phyloP scores from a whole-genome alignment of 768 basidiomycete species.

The Boletus insuetus region DNA sequence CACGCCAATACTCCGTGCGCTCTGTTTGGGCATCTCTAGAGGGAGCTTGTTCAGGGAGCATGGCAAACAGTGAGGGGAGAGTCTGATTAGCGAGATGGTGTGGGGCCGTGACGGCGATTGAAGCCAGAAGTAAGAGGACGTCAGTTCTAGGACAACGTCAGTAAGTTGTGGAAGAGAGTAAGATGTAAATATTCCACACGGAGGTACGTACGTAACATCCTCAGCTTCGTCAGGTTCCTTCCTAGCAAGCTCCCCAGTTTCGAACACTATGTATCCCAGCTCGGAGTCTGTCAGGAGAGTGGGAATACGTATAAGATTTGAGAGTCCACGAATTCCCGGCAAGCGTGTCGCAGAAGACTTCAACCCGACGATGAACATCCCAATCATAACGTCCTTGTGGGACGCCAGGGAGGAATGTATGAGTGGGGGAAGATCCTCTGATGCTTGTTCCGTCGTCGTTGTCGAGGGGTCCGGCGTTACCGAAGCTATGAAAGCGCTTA shows the following conservation, averaged over 20 bases:
- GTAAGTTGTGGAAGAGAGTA: not conserved
- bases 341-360: constrained; percentile 48
- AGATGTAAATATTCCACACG: not conserved
- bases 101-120: constrained; percentile 57
- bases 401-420: constrained; percentile 44
- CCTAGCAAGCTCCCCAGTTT: constrained; percentile 63
- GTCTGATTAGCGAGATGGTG: constrained; percentile 68
- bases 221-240: constrained; percentile 49
- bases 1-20: constrained; percentile 64
- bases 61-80: constrained; percentile 74
- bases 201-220: constrained; percentile 46
- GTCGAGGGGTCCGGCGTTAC: not conserved
- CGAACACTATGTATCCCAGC: constrained; percentile 74
- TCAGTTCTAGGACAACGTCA: constrained; percentile 43
- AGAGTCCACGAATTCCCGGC: constrained; percentile 64
- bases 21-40: constrained; percentile 47
- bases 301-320: constrained; percentile 62
- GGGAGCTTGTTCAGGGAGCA: constrained; percentile 70
- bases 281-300: constrained; percentile 69
- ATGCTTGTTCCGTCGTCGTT: constrained; percentile 3
- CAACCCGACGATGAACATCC: constrained; percentile 57
- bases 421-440: constrained; percentile 26
- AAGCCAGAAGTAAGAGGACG: constrained; percentile 59
- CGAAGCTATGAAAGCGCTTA: constrained; percentile 40
- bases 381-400: constrained; percentile 77